These are phyloP conservation scores for Wickerhamomyces tratensis DNA, from an alignment of 805 yeast species.

Conservation along the genomic window DNA sequence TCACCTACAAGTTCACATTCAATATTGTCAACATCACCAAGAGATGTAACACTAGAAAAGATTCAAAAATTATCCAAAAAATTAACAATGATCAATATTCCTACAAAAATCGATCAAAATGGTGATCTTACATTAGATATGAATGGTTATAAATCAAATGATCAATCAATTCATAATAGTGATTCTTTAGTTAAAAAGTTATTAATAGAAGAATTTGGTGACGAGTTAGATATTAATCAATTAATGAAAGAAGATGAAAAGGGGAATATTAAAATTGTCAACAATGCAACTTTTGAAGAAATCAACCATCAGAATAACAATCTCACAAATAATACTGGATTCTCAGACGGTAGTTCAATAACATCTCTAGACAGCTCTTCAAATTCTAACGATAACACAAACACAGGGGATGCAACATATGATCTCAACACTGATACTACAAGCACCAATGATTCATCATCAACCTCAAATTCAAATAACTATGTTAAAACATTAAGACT, in stretches of 20 bases:
- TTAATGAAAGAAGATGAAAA: slow-evolving; percentile 48
- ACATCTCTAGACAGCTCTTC: slow-evolving; percentile 7
- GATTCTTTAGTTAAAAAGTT: slow-evolving; percentile 69
- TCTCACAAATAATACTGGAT: background rate
- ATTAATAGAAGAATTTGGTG: slow-evolving; percentile 66
- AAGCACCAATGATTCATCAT: background rate
- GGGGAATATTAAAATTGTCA: slow-evolving; percentile 55
- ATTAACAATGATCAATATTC: slow-evolving; percentile 66
- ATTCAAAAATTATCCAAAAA: slow-evolving; percentile 56
- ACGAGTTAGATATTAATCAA: slow-evolving; percentile 33
- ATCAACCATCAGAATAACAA: background rate
- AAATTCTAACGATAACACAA: slow-evolving; percentile 1
- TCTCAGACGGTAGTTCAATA: slow-evolving; percentile 3
- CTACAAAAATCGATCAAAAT: slow-evolving; percentile 76
- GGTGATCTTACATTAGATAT: slow-evolving; percentile 89
- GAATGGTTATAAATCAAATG: slow-evolving; percentile 91
- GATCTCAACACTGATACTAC: background rate
- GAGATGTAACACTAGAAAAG: slow-evolving; percentile 40
- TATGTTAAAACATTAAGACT: slow-evolving; percentile 84
- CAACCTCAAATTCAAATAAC: slow-evolving; percentile 14
- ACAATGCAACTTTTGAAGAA: slow-evolving; percentile 16
- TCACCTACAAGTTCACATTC: slow-evolving; percentile 5
- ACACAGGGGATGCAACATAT: no score
- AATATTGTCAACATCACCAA: slow-evolving; percentile 11
- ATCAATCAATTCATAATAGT: slow-evolving; percentile 63